Conservation (phyloP, 805 yeast genomes). For the Saturnispora sanitii region DNA sequence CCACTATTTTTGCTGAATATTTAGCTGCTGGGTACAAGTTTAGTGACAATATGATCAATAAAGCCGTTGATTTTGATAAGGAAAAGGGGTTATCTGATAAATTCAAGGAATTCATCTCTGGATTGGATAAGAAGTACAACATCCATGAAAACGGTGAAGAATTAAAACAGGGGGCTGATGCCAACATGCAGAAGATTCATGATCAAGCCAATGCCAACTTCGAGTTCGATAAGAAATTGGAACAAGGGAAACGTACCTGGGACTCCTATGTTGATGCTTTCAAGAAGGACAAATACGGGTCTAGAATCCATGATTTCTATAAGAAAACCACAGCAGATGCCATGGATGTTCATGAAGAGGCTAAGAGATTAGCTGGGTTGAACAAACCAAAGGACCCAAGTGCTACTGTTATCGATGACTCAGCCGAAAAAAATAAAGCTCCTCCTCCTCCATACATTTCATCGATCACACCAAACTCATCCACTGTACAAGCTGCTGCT, state of each 20-base stretch:
- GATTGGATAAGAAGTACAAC: conserved; percentile 53
- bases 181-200: conserved; percentile 9
- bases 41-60: conserved; percentile 49
- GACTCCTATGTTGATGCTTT: conserved; percentile 39
- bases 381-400: conserved; percentile 27
- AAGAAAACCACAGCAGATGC: conserved; percentile 45
- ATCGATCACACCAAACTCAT: conserved; percentile 17
- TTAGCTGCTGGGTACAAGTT: conserved; percentile 64
- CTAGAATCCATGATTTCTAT: conserved; percentile 53
- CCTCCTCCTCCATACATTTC: conserved; percentile 12
- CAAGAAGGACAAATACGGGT: conserved; percentile 40
- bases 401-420: conserved; percentile 10
- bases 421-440: background rate
- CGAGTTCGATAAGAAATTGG: conserved; percentile 31
- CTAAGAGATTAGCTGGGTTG: conserved; percentile 56
- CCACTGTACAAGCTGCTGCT: conserved; percentile 18
- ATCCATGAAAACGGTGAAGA: conserved; percentile 41
- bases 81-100: conserved; percentile 49
- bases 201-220: conserved; percentile 32
- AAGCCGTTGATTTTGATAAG: conserved; percentile 55
- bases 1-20: conserved; percentile 67
- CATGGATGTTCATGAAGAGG: conserved; percentile 61
- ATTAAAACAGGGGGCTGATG: conserved; percentile 8
- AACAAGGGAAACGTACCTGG: conserved; percentile 29
- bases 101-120: conserved; percentile 46